phyloP scores from a whole-genome alignment of 768 basidiomycete genomes.

The Flagelloscypha sp. region DNA sequence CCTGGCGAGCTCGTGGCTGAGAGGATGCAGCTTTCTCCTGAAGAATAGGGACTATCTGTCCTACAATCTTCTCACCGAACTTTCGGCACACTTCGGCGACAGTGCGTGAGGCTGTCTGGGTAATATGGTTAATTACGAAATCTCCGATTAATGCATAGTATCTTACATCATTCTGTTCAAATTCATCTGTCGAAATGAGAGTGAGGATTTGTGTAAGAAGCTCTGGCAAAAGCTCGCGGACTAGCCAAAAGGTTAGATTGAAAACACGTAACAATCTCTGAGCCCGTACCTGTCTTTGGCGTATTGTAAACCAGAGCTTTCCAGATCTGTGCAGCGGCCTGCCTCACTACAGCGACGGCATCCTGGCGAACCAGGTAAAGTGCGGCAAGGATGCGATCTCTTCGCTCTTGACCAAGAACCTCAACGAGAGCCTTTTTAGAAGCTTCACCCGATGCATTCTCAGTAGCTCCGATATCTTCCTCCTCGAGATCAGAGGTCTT shows the following conservation, averaged over 20 bases:
- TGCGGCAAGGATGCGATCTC: slow-evolving; percentile 85
- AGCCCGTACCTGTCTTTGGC: slow-evolving; percentile 66
- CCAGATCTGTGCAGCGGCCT: slow-evolving; percentile 93
- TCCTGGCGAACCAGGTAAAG: slow-evolving; percentile 94
- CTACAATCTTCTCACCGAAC: slow-evolving; percentile 86
- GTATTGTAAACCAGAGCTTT: slow-evolving; percentile 96
- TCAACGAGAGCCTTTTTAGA: slow-evolving; percentile 84
- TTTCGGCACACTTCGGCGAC: slow-evolving; percentile 87
- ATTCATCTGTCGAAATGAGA: slow-evolving; percentile 69
- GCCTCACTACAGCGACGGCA: slow-evolving; percentile 79
- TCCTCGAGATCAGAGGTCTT: slow-evolving; percentile 72
- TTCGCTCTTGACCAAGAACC: slow-evolving; percentile 77
- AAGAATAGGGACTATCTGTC: slow-evolving; percentile 75
- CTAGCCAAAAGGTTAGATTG: slow-evolving; percentile 28
- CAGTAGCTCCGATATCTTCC: slow-evolving; percentile 63
- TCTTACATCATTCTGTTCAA: slow-evolving; percentile 83
- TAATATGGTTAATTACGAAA: slow-evolving; percentile 3
- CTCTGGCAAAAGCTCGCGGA: slow-evolving; percentile 84
- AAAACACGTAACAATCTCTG: too few relatives aligned
- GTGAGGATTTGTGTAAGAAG: slow-evolving; percentile 71
- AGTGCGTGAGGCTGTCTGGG: slow-evolving; percentile 80
- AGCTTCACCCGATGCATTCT: slow-evolving; percentile 59
- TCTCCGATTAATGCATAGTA: background rate
- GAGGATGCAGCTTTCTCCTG: slow-evolving; percentile 55
- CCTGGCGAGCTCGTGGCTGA: slow-evolving; percentile 55